Evolutionary conservation across 2,329 filamentous ascomycete genomes (phyloP).

Genomic region (Emmonsiellopsis sp.): DNA sequence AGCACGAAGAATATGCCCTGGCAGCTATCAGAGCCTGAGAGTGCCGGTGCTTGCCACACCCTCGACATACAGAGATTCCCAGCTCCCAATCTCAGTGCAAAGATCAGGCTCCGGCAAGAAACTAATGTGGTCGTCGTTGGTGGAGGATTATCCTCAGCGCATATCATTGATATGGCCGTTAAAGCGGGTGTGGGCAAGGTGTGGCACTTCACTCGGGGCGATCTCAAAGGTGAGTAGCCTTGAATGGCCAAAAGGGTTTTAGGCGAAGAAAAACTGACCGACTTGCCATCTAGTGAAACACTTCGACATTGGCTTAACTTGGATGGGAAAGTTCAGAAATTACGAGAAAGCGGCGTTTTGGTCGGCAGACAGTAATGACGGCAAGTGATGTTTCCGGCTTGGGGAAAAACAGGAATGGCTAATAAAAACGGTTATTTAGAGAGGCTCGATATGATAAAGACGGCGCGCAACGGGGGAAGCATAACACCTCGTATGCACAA

Average conservation of each 20-base stretch:
- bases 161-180: slow-evolving; percentile 60
- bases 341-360: slow-evolving; percentile 68
- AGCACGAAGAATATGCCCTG: slow-evolving; percentile 46
- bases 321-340: slow-evolving; percentile 78
- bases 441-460: slow-evolving; percentile 55
- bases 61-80: slow-evolving; percentile 55
- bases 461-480: slow-evolving; percentile 66
- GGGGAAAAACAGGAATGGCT: not conserved
- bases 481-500: slow-evolving; percentile 62
- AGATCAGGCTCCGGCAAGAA: slow-evolving; percentile 41
- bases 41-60: slow-evolving; percentile 51
- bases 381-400: slow-evolving; percentile 18
- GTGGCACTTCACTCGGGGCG: slow-evolving; percentile 59
- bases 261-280: slow-evolving; percentile 6
- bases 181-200: slow-evolving; percentile 58
- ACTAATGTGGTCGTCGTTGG: slow-evolving; percentile 64
- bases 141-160: slow-evolving; percentile 67
- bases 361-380: slow-evolving; percentile 61
- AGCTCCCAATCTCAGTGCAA: slow-evolving; percentile 41
- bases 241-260: not conserved
- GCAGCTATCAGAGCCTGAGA: slow-evolving; percentile 31
- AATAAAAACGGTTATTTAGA: slow-evolving; percentile 31
- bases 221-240: slow-evolving; percentile 33
- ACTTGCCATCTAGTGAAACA: slow-evolving; percentile 49
- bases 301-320: slow-evolving; percentile 67